Evolutionary conservation across 2,329 filamentous ascomycete genomes (phyloP), one percentile per base, ranked within the genome.

Genomic region (Hypoxylon sp.): DNA sequence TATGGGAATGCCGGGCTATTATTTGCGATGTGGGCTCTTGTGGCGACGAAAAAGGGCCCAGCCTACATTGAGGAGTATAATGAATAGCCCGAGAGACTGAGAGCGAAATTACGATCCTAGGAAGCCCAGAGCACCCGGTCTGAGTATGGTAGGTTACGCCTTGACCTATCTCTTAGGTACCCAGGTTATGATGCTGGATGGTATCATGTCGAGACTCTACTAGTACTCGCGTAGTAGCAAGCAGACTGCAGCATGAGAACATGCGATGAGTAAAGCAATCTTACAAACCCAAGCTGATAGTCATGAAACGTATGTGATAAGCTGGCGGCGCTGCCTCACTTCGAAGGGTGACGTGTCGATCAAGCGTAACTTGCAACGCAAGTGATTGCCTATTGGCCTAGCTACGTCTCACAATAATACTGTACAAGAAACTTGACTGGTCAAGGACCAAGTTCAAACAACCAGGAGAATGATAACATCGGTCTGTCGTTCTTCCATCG

Each of bases 351-450:
- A 54, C 46, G 4, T 3, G 26, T 42, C 18, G 17, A 42, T 57
- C 21, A 27, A 47, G 43, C 41, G 43, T 29, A 20, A 31, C 18
- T 17, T 53, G 47, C 13, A 46, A 11, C 23, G 33, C 29, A 17
- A 21, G 23, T 3, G 2, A 17, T 15, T 21, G 35, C 23, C 21
- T 24, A 11, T 29, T 27, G 46, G 35, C 40, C 10, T 50, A 48
- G 37, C 26, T 52, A 50, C 57, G 21, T n/a, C 42, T 47, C 4
- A 40, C 7, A 41, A 41, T 29, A 17, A 8, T 55, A 56, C 26
- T 52, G 23, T 60, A 60, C 57, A 60, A 10, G 23, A 52, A 10
- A 21, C 26, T 45, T 31, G 45, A 11, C 40, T 31, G 21, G 29
- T 40, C 33, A 29, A 48, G 27, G 41, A 49, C 40, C 35, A 17